Conservation (phyloP, 1,284 basidiomycete genomes). For the Rugosomyces carneus region DNA sequence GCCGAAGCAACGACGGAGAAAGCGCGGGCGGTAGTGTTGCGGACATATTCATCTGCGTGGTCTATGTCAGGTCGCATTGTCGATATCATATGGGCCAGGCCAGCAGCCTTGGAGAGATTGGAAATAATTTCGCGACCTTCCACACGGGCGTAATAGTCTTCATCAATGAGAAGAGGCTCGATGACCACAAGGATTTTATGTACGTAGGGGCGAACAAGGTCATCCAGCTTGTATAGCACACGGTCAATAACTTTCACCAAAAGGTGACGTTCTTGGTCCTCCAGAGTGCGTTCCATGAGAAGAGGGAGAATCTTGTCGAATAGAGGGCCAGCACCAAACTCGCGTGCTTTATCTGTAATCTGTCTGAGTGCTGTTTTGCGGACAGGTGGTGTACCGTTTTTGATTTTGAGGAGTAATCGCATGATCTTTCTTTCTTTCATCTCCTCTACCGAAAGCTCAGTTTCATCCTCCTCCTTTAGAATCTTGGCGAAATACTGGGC, state of each 20-base stretch:
- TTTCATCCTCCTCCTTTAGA: conserved; percentile 91
- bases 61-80: conserved; percentile 99
- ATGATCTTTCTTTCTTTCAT: conserved; percentile 99
- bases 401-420: conserved; percentile 99
- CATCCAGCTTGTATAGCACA: conserved; percentile 97
- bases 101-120: conserved; percentile 97
- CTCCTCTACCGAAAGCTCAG: conserved; percentile 93
- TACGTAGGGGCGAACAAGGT: conserved; percentile 97
- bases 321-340: conserved; percentile 97
- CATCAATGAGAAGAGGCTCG: conserved; percentile 97
- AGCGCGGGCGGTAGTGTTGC: conserved; percentile 97
- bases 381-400: conserved; percentile 98
- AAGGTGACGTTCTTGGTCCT: conserved; percentile 98
- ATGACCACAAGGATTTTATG: conserved; percentile 99
- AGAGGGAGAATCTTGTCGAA: conserved; percentile 99
- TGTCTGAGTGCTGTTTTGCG: conserved; percentile 96
- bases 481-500: conserved; percentile 98
- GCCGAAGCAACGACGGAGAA: conserved; percentile 99
- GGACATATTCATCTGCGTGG: conserved; percentile 98
- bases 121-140: conserved; percentile 99
- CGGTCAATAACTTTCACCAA: conserved; percentile 99
- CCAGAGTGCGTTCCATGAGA: conserved; percentile 97
- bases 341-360: conserved; percentile 99
- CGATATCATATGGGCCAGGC: conserved; percentile 99
- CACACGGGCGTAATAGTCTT: conserved; percentile 99